Evolutionary conservation across 768 basidiomycete genomes (phyloP), one percentile per base, ranked within the genome.

Genomic region (Amanita thiersii): DNA sequence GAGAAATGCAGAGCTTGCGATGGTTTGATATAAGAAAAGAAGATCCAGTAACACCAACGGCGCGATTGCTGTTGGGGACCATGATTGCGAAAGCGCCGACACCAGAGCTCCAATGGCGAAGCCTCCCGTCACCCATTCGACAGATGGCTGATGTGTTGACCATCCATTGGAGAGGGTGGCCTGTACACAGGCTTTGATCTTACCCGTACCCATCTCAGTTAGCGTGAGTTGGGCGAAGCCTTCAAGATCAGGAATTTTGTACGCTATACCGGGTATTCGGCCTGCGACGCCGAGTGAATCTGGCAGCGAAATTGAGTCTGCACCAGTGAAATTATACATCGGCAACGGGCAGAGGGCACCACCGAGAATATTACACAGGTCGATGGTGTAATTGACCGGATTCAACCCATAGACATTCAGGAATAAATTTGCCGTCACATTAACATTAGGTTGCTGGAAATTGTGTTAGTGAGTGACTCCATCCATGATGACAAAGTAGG

Each of bases 121-220:
- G 14, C 69, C 79, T 17, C 76, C 86, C 5, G 85, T 82, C 1
- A 74, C 65, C 86, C 88, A 94, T 50, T 79, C 73, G 9, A 90
- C 92, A 10, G 75, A 75, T 8, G 64, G 56, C 56, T 87, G 86
- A 45, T 76, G 78, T 1, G 79, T 73, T 1, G 91, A 86, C 74
- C 81, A 81, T 7, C 93, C 93, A 56, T 99, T 99, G 12, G 88
- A 82, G 8, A 97, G 66, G 2, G 91, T 93, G 12, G 91, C 78
- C 59, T 93, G 90, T 5, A 99, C 73, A 52, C 94, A 99, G 0
- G 91, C 89, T 40, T 82, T 87, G 47, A 87, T 68, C 5, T 76
- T 57, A 36, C 84, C 81, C 4, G 87, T 86, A 37, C 66, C 64
- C 23, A 78, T 72, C 47, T 87, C 77, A 2, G 66, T 74, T 29